Conservation (phyloP, 805 yeast species). For the Schwanniomyces pseudopolymorphus region DNA sequence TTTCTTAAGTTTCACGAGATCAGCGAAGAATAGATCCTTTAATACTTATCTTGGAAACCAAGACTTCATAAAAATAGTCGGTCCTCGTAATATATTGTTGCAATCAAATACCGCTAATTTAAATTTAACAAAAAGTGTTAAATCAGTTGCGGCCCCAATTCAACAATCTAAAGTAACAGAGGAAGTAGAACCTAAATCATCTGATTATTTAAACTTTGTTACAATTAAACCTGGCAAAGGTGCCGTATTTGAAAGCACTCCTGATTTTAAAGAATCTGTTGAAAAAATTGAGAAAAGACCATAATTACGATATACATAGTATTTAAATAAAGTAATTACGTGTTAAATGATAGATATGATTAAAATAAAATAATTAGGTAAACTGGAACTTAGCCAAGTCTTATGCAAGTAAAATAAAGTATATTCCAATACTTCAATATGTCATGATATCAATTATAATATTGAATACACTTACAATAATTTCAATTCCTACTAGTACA, state of each 20-base stretch:
- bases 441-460: slow-evolving; percentile 60
- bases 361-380: neutral
- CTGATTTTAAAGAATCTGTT: slow-evolving; percentile 21
- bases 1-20: neutral
- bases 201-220: slow-evolving; percentile 51
- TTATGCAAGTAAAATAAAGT: neutral
- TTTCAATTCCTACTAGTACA: slow-evolving; percentile 87
- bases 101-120: slow-evolving; percentile 40
- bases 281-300: slow-evolving; percentile 7
- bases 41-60: slow-evolving; percentile 28
- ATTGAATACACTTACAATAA: slow-evolving; percentile 81
- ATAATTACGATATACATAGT: neutral
- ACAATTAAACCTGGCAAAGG: slow-evolving; percentile 41
- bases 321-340: neutral
- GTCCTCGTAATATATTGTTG: slow-evolving; percentile 53
- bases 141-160: neutral
- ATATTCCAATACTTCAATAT: slow-evolving; percentile 14
- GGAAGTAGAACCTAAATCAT: slow-evolving; percentile 13
- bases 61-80: slow-evolving; percentile 49
- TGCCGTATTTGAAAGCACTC: slow-evolving; percentile 45
- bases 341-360: neutral
- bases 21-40: neutral
- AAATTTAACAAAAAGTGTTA: slow-evolving; percentile 3
- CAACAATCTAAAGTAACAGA: neutral
- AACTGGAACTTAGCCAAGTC: neutral